phyloP scores from a whole-genome alignment of 306 rosid species.

The Sicyos baderoa region DNA sequence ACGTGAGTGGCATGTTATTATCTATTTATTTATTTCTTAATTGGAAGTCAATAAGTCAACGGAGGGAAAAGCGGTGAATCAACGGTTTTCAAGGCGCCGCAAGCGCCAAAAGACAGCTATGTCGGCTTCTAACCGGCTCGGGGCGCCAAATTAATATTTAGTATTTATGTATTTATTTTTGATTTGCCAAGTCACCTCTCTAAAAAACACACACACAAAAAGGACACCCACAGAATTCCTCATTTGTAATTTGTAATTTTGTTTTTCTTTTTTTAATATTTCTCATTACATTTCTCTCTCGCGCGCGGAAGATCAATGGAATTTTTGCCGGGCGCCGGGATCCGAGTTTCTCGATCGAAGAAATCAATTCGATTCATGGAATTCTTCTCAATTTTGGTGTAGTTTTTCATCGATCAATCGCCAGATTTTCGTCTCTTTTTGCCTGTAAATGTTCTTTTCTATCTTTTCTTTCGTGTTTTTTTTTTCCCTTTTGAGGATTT shows the following conservation, averaged over 20 bases:
- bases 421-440: conserved; percentile 20
- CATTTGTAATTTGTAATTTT: conserved; percentile 3
- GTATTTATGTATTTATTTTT: too few species aligned
- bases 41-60: conserved; percentile 18
- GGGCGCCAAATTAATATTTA: conserved; percentile 19
- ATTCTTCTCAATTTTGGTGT: conserved; percentile 25
- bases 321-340: conserved; percentile 44
- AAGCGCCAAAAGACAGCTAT: conserved; percentile 25
- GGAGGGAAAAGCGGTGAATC: conserved; percentile 2
- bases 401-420: conserved; percentile 18
- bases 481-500: conserved; percentile 11
- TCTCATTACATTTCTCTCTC: background rate
- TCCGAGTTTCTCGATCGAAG: conserved; percentile 50
- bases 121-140: conserved; percentile 21
- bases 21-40: background rate
- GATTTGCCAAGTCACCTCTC: background rate
- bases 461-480: background rate
- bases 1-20: conserved; percentile 17
- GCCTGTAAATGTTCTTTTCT: conserved; percentile 31
- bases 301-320: conserved; percentile 29
- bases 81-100: conserved; percentile 42
- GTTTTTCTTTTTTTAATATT: background rate
- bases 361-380: conserved; percentile 20
- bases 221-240: conserved; percentile 10
- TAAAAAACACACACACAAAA: conserved; percentile 5